Evolutionary conservation across 1,284 basidiomycete species (phyloP).

Genomic region (Ceratobasidium sp.): DNA sequence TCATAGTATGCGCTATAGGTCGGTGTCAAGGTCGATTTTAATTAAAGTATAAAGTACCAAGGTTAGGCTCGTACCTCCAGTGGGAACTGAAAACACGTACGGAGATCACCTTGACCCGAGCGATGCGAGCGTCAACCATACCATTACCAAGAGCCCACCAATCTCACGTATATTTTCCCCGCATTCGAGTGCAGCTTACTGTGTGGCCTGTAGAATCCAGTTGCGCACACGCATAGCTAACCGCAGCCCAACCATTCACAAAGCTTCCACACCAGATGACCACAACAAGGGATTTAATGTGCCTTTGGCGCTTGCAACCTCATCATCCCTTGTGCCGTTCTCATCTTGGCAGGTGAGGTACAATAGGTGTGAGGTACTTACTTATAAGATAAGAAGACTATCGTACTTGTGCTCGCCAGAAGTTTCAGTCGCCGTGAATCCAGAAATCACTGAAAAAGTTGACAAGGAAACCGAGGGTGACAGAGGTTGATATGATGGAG

Average conservation of each 20-base stretch:
- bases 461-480: no score
- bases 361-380: no score
- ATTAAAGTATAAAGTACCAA: constrained; percentile 63
- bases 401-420: no score
- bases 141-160: constrained; percentile 72
- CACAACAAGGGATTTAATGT: constrained; percentile 66
- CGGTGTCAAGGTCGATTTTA: constrained; percentile 61
- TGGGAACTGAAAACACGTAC: constrained; percentile 54
- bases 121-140: constrained; percentile 63
- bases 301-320: constrained; percentile 67
- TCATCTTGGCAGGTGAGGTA: no score
- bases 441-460: no score
- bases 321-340: constrained; percentile 69
- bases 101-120: constrained; percentile 66
- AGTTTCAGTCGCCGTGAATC: no score
- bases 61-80: neutral
- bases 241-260: constrained; percentile 57
- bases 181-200: neutral
- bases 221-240: constrained; percentile 64
- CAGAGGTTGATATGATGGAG: no score
- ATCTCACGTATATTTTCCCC: constrained; percentile 56
- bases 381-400: no score
- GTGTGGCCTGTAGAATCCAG: constrained; percentile 34
- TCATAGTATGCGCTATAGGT: constrained; percentile 66
- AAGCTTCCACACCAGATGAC: constrained; percentile 62